Base-by-base conservation (phyloP, 495 filamentous ascomycete genomes). In the Aspergillus affinis region DNA sequence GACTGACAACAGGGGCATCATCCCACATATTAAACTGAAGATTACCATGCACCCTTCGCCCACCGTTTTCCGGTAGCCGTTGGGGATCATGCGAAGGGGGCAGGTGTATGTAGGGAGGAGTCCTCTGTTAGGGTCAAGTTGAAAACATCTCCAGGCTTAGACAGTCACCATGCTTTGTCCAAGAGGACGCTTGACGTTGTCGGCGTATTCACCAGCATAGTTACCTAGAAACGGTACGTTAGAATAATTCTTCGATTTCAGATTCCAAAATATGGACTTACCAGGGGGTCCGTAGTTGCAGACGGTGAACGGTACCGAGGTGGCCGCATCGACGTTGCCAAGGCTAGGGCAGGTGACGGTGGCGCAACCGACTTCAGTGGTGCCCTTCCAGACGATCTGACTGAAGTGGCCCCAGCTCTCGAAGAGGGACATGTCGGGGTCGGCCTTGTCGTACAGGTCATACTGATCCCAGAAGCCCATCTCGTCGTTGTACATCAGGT, bases 401-500 rank as follows among this genome's bases (percentile, higher is more conserved):
- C 89, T 84, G 80, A 90, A 90, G 73, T 98, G 93, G 58, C 93
- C 91, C 85, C 88, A 94, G 32, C 68, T 57, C 36, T 87, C 77
- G 73, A 92, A 90, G 72, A 81, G 70, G 63, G 67, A 60, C 82
- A 86, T 87, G 68, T 82, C 74, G 8, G 81, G 81, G 61, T 60
- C 70, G 49, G 71, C 66, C 55, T 73, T 36, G 30, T 78, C 81
- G 62, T 82, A 86, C 49, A 76, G 70, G 19, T 59, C 55, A 13
- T 70, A 61, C 68, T 75, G 36, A 15, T 41, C 36, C 36, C 36
- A 86, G 68, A 70, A 76, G 27, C 65, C 67, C 60, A 87, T 78
- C 74, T 97, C 92, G 67, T 82, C 79, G 72, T 95, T 91, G 84
- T 96, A 96, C 86, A 91, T 93, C 74, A 84, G 71, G 69, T 91